Conservation (phyloP, 192 early-diverging fungal species). For the Coemansia sp. region DNA sequence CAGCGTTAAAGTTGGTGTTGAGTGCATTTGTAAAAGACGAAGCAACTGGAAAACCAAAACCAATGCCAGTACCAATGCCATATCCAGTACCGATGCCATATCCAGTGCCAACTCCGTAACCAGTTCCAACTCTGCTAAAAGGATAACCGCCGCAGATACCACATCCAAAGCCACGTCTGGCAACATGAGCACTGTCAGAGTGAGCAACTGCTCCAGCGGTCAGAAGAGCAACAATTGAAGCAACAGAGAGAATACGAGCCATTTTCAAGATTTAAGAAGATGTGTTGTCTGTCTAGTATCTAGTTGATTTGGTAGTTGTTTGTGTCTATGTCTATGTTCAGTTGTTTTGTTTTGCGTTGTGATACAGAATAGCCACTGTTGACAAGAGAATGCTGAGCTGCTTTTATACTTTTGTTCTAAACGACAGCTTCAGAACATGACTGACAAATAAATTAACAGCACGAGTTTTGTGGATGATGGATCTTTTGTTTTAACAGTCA, state of each 20-base stretch:
- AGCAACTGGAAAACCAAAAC: constrained; percentile 17
- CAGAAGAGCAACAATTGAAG: neutral
- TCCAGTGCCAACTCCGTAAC: neutral
- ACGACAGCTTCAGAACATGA: neutral
- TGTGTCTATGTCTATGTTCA: neutral
- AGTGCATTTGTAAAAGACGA: constrained; percentile 15
- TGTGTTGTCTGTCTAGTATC: too few species aligned
- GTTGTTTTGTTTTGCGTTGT: neutral
- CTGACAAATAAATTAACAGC: too few species aligned
- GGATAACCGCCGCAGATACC: too few species aligned
- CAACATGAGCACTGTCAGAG: neutral
- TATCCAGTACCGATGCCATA: neutral
- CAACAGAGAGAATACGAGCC: neutral
- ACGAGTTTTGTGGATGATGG: too few species aligned
- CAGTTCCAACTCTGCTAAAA: neutral
- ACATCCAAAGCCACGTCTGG: neutral
- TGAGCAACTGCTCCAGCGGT: neutral
- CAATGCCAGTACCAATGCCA: neutral
- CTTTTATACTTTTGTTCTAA: neutral
- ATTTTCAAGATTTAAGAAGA: neutral
- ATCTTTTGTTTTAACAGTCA: too few species aligned
- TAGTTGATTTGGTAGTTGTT: neutral
- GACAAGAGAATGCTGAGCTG: neutral
- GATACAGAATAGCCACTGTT: neutral
- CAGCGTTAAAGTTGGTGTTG: constrained; percentile 10